phyloP scores from a whole-genome alignment of 176 grass and related monocot species.

The bread wheat (Triticum aestivum) region IWGSC_CS_RefSeq_v2.1 NC_057801.1:841027816-841028315 shows the following conservation, averaged over 20 bases:
- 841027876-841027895: neutral
- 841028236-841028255: neutral
- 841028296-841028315: conserved; percentile 13
- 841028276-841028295: neutral
- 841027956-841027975: conserved; percentile 60
- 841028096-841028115: conserved; percentile 52
- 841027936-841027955: conserved; percentile 29
- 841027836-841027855: too few relatives aligned
- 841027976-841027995: conserved; percentile 69
- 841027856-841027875: neutral
- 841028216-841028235: neutral
- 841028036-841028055: conserved; percentile 63
- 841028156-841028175: neutral
- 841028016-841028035: conserved; percentile 68
- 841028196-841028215: conserved; percentile 32
- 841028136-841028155: neutral
- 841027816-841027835: conserved; percentile 73
- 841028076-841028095: conserved; percentile 65
- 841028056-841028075: conserved; percentile 50
- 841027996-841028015: conserved; percentile 65
- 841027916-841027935: neutral
- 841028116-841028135: conserved; percentile 40
- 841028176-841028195: conserved; percentile 1
- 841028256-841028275: neutral
- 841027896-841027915: neutral